Evolutionary conservation across 345 rosid genomes (phyloP).

Genomic region (Pistacia vera): DNA sequence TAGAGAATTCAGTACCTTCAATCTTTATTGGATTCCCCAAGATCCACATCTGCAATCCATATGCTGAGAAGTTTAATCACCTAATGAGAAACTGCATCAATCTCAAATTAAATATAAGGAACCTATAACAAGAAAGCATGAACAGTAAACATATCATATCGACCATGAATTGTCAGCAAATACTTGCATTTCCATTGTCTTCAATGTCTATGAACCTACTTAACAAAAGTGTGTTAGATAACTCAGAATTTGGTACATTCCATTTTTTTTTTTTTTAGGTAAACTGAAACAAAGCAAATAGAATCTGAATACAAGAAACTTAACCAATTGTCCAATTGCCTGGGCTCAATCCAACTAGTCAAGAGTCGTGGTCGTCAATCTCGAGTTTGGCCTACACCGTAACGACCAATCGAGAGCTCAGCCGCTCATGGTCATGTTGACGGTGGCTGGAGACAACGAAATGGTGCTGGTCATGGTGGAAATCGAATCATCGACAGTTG

Average conservation of each 20-base stretch:
- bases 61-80: slow-evolving; percentile 4
- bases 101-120: background rate
- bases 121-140: background rate
- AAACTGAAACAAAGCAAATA: no score
- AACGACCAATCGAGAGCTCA: no score
- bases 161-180: background rate
- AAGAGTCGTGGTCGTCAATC: no score
- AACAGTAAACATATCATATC: background rate
- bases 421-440: no score
- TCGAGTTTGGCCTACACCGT: no score
- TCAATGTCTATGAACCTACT: background rate
- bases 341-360: no score
- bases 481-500: no score
- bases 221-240: background rate
- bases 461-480: no score
- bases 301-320: no score
- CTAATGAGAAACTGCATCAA: background rate
- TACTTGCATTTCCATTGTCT: background rate
- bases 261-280: no score
- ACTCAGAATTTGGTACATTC: background rate
- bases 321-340: no score
- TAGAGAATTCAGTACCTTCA: slow-evolving; percentile 47
- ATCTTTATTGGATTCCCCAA: slow-evolving; percentile 54
- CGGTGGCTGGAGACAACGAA: no score
- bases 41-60: slow-evolving; percentile 61